phyloP scores from a whole-genome alignment of 805 yeast species.

The Yarrowia bubula region DNA sequence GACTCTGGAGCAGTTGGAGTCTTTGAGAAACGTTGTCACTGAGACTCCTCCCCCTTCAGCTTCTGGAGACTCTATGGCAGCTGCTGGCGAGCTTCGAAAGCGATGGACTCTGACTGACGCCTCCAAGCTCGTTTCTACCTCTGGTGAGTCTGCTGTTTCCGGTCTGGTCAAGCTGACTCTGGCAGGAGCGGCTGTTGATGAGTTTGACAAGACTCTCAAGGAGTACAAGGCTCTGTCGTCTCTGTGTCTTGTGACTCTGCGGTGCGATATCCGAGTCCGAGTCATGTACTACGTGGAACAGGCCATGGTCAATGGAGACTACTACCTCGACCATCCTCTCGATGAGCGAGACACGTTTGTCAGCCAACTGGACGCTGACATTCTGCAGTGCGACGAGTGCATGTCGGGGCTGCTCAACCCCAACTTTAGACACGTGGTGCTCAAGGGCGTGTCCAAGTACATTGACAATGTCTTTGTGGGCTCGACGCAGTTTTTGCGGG shows the following conservation, averaged over 20 bases:
- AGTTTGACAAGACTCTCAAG: constrained; percentile 36
- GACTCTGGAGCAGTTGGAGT: constrained; percentile 33
- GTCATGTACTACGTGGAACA: constrained; percentile 52
- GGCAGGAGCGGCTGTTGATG: constrained; percentile 33
- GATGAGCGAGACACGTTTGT: constrained; percentile 61
- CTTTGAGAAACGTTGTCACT: constrained; percentile 11
- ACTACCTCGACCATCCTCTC: constrained; percentile 52
- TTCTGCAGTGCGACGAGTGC: constrained; percentile 48
- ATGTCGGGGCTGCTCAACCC: constrained; percentile 40
- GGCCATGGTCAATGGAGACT: constrained; percentile 50
- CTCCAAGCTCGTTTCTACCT: constrained; percentile 19
- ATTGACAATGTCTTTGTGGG: constrained; percentile 52
- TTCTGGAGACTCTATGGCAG: not conserved
- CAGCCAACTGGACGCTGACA: constrained; percentile 50
- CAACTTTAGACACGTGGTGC: constrained; percentile 39
- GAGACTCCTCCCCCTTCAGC: constrained; percentile 16
- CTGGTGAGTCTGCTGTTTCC: constrained; percentile 6
- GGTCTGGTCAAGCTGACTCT: constrained; percentile 30
- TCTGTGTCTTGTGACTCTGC: constrained; percentile 44
- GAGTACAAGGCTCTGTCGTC: constrained; percentile 34
- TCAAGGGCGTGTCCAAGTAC: constrained; percentile 52
- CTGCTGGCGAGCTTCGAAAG: constrained; percentile 33
- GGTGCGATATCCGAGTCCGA: constrained; percentile 58
- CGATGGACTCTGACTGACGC: constrained; percentile 40
- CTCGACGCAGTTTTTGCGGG: constrained; percentile 51